Evolutionary conservation across 495 filamentous ascomycete species (phyloP), one percentile per base, ranked within the genome.

Genomic region (Lasiosphaeria hispida): DNA sequence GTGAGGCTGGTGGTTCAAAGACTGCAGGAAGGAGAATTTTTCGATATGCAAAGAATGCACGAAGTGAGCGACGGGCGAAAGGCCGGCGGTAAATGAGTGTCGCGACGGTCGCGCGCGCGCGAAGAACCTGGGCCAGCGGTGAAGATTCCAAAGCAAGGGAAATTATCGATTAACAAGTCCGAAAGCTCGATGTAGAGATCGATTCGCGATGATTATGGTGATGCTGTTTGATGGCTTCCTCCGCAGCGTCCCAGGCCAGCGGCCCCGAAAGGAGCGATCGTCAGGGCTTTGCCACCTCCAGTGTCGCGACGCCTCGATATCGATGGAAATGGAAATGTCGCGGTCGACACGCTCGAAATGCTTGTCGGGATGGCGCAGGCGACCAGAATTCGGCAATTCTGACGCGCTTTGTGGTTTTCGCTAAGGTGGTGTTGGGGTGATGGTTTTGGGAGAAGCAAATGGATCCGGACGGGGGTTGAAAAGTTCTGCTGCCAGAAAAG

Each of bases 401-500:
- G 69, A 69, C 65, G 68, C 74, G 74, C 70, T 69, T 70, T 61
- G 69, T 63, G 70, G 70, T 74, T 61, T 48, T 59, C 59, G 64
- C 44, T 41, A 59, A 34, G 42, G 34, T 58, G 67, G 62, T 62
- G 69, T 49, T 53, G 55, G 39, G 47, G 52, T 54, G 41, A 67
- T 64, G 66, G 69, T 73, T 71, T 66, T 59, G 63, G 59, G 43
- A 63, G 61, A 61, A 63, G 58, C 53, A 57, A 65, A 63, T 65
- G 63, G 59, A 40, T 53, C 53, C 37, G 44, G 44, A 58, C 51
- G 48, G 60, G 57, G 54, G 59, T 59, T 63, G 57, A 73, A 71
- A 71, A 74, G 61, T 70, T 72, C 62, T 53, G 61, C 61, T 58
- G 53, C 53, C 63, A 62, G 63, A 59, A 44, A 47, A 47, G 47